Evolutionary conservation across 345 rosid genomes (phyloP), one percentile per base, ranked within the genome.

Genomic region (Aquilaria yunnanensis): DNA sequence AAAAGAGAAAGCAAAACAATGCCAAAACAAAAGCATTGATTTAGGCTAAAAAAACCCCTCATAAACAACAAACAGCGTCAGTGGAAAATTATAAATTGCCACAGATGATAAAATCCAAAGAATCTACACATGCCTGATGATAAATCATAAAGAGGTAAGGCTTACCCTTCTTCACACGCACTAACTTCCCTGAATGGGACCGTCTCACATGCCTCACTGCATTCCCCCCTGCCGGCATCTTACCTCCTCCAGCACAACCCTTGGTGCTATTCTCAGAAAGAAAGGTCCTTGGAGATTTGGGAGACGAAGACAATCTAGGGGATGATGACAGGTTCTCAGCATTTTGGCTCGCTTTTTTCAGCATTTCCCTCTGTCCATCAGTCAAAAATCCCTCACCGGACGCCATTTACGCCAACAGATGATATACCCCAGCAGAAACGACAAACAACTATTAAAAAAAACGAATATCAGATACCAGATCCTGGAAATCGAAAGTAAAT

Each of bases 101-200:
- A 23, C 23, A 23, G 23, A 37, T 37, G 7, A 7, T 37, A 37
- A 5, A 37, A 37, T 37, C 8, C 43, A 37, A 37, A 37, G 57
- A 54, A 16, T 32, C 13, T 2, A 57, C 1, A 33, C 6, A n/a
- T n/a, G 47, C 23, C 9, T 2, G 30, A 6, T 9, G 48, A 29
- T 14, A 37, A 41, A 50, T 12, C 9, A 32, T 12, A 9, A 45
- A 5, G 43, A 37, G 8, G 8, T 37, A 0, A 46, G 48, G 54
- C 78, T 51, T 72, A 91, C 99, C 97, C 64, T 95, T 95, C 86
- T 95, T 91, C 5, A 79, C 97, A 32, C 90, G 89, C 29, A 73
- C 73, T 29, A 66, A 70, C 80, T 89, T 91, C 62, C 96, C 99
- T 0, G 99, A 95, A 76, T 95, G 96, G 1, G 97, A 79, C 60